Evolutionary conservation across 805 yeast genomes (phyloP).

Genomic region (Suhomyces sp.): DNA sequence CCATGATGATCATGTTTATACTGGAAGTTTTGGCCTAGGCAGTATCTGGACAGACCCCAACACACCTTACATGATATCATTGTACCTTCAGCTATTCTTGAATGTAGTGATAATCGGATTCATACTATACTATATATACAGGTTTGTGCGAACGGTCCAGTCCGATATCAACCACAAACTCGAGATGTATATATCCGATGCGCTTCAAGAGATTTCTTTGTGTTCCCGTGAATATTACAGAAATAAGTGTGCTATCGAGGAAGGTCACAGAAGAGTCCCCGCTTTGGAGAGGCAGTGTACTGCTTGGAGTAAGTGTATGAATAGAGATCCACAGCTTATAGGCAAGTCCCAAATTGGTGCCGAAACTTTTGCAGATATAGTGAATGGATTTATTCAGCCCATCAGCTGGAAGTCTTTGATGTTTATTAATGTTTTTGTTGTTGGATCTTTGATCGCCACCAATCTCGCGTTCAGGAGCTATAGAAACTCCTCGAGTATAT

Average conservation of each 20-base stretch:
- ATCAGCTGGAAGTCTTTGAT: slow-evolving; percentile 67
- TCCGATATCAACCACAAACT: slow-evolving; percentile 71
- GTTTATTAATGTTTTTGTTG: slow-evolving; percentile 42
- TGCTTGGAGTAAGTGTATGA: slow-evolving; percentile 81
- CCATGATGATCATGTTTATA: neutral
- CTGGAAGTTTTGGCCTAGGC: neutral
- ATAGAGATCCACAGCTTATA: slow-evolving; percentile 63
- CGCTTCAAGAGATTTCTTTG: slow-evolving; percentile 57
- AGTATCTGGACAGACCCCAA: slow-evolving; percentile 36
- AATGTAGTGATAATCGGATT: slow-evolving; percentile 52
- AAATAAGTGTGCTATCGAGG: slow-evolving; percentile 66
- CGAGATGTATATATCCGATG: slow-evolving; percentile 57
- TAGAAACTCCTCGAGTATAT: slow-evolving; percentile 14
- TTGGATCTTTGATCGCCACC: slow-evolving; percentile 53
- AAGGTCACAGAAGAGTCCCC: slow-evolving; percentile 54
- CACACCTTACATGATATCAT: slow-evolving; percentile 54
- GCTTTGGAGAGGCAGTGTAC: slow-evolving; percentile 69
- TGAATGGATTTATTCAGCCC: slow-evolving; percentile 71
- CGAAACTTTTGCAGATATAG: slow-evolving; percentile 76
- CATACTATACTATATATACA: slow-evolving; percentile 48
- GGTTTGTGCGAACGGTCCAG: slow-evolving; percentile 55
- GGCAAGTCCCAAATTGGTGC: slow-evolving; percentile 75
- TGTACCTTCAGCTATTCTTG: slow-evolving; percentile 62
- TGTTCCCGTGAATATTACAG: slow-evolving; percentile 69
- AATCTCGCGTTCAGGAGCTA: slow-evolving; percentile 48